These are phyloP conservation scores for Trichocladium uniseriatum DNA, from an alignment of 495 filamentous ascomycete genomes.

Conservation along the genomic window DNA sequence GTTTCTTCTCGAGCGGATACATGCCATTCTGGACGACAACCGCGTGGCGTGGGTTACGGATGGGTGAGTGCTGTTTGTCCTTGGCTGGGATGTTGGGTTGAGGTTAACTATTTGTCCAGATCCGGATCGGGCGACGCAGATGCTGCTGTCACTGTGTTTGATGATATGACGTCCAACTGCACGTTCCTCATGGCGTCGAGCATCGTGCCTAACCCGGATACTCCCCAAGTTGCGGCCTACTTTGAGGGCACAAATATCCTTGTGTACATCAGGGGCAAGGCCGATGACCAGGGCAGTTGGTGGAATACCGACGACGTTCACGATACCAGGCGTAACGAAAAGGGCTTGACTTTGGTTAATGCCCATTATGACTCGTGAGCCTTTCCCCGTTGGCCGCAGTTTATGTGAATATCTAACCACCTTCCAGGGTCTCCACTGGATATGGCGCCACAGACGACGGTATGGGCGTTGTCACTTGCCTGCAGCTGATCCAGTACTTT, in stretches of 20 bases:
- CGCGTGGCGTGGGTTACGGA: constrained; percentile 28
- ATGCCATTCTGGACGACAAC: constrained; percentile 55
- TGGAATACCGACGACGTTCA: constrained; percentile 42
- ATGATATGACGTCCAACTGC: constrained; percentile 73
- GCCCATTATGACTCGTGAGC: constrained; percentile 73
- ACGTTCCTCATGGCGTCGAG: constrained; percentile 35
- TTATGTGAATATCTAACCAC: constrained; percentile 5
- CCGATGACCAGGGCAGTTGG: constrained; percentile 58
- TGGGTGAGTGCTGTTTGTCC: constrained; percentile 13
- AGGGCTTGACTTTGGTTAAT: constrained; percentile 80
- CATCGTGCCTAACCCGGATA: constrained; percentile 14
- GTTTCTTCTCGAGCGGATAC: constrained; percentile 65
- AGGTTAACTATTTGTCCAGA: neutral
- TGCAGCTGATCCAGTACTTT: constrained; percentile 88
- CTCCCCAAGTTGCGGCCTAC: constrained; percentile 47
- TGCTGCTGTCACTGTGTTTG: constrained; percentile 54
- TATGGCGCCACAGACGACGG: constrained; percentile 89
- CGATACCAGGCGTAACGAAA: constrained; percentile 41
- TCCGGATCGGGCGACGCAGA: constrained; percentile 7
- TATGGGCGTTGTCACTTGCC: constrained; percentile 71
- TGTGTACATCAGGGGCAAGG: constrained; percentile 76
- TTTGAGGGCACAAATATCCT: constrained; percentile 92
- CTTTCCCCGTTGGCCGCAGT: neutral
- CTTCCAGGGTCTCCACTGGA: constrained; percentile 70
- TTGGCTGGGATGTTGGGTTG: neutral